A percentile compares a stretch with the other conserved stretches of the same genome.
These are phyloP conservation scores for Beauveria sp. DNA, from an alignment of 2,329 filamentous ascomycete genomes.

Conservation along the genomic window DNA sequence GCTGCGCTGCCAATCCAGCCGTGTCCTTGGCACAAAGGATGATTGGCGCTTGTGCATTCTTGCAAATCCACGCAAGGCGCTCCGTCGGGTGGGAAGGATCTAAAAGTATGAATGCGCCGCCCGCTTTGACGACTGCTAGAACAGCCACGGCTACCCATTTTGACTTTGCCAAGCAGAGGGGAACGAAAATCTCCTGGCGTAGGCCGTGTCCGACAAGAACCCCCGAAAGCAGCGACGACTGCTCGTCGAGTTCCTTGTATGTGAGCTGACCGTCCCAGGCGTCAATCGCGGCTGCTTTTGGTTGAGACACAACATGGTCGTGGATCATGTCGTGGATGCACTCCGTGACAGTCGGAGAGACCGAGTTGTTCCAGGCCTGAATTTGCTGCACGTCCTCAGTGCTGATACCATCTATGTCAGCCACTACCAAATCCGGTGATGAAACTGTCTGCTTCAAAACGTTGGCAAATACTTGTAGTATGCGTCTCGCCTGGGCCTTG, in stretches of 20 bases:
- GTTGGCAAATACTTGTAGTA: background rate
- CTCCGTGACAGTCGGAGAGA: background rate
- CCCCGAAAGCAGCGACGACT: background rate
- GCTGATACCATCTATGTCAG: background rate
- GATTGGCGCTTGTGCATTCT: background rate
- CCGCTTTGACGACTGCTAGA: slow-evolving; percentile 34
- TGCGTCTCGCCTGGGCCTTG: background rate
- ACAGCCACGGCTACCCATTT: slow-evolving; percentile 22
- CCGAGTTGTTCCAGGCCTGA: background rate
- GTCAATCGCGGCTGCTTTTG: slow-evolving; percentile 27
- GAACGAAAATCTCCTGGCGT: slow-evolving; percentile 20
- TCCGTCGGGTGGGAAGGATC: slow-evolving; percentile 20
- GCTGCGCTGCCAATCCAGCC: background rate
- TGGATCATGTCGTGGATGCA: background rate
- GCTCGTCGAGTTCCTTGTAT: slow-evolving; percentile 20
- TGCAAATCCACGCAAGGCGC: background rate
- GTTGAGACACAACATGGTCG: background rate
- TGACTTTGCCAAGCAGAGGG: slow-evolving; percentile 23
- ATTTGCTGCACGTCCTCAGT: background rate
- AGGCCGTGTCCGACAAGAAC: slow-evolving; percentile 15
- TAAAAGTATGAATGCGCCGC: slow-evolving; percentile 37
- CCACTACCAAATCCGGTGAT: background rate
- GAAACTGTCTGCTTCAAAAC: background rate
- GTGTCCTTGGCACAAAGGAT: background rate
- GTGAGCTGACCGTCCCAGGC: slow-evolving; percentile 39